Percentiles rank a stretch among this genome's conserved stretches.
Evolutionary conservation across 495 filamentous ascomycete species (phyloP).

Genomic region (Copromyces sp.): DNA sequence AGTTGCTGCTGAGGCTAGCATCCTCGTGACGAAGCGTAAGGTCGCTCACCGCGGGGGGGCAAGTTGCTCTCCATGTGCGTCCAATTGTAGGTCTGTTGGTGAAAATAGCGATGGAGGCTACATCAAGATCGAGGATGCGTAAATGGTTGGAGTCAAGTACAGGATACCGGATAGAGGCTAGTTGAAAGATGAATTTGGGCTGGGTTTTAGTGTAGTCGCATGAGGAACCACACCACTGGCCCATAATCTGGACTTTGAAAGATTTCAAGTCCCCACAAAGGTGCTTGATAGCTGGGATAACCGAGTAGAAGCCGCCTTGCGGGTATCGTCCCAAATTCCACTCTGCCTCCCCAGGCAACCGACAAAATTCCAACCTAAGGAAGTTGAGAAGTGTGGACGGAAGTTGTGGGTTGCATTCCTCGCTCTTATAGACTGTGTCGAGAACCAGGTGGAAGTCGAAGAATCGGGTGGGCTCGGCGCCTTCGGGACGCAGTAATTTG

Average conservation of each 20-base stretch:
- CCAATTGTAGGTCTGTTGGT: not conserved
- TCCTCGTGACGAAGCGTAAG: not conserved
- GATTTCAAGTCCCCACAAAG: not conserved
- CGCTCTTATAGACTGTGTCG: not conserved
- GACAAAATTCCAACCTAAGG: not conserved
- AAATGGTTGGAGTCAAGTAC: not conserved
- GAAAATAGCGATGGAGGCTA: not conserved
- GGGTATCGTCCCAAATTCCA: not conserved
- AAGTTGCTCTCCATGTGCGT: not conserved
- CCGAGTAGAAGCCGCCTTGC: not conserved
- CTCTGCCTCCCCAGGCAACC: not conserved
- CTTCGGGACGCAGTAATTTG: not conserved
- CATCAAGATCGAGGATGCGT: not conserved
- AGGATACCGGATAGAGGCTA: not conserved
- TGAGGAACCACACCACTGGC: not conserved
- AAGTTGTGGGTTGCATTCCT: not conserved
- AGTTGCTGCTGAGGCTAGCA: not conserved
- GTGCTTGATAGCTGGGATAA: not conserved
- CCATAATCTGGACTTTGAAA: not conserved
- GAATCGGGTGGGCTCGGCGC: not conserved
- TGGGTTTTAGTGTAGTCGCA: not conserved
- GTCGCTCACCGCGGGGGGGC: not conserved
- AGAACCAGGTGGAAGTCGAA: not conserved
- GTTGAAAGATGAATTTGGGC: not conserved
- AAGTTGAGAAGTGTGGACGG: not conserved